A percentile compares a stretch with the other conserved stretches of the same genome.
Conservation (phyloP, 2,329 filamentous ascomycete species). For the Penicillium concentricum region DNA sequence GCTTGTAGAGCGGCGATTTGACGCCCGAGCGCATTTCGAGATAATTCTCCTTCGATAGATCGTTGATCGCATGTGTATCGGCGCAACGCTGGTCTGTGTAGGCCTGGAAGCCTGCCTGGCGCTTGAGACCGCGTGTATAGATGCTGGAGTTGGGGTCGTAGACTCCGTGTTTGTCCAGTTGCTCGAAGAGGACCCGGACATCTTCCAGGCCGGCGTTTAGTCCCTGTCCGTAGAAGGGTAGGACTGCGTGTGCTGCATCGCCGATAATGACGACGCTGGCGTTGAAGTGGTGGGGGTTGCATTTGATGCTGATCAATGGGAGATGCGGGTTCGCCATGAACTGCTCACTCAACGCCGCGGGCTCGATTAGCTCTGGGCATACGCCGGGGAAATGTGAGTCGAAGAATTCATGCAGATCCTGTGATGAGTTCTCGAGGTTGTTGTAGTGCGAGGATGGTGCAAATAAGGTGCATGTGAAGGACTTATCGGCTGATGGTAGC, state of each 20-base stretch:
- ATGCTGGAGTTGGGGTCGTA: conserved; percentile 32
- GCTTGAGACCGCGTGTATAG: conserved; percentile 47
- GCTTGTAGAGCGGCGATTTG: conserved; percentile 69
- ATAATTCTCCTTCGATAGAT: conserved; percentile 88
- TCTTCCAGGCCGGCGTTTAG: conserved; percentile 98
- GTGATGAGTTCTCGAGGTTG: conserved; percentile 62
- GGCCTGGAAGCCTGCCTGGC: conserved; percentile 58
- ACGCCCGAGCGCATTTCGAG: conserved; percentile 90
- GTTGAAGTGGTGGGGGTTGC: conserved; percentile 78
- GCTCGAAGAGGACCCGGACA: conserved; percentile 80
- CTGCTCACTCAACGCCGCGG: conserved; percentile 66
- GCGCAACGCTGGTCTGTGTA: conserved; percentile 73
- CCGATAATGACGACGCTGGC: conserved; percentile 81
- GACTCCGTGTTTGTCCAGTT: conserved; percentile 67
- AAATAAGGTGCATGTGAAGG: conserved; percentile 94
- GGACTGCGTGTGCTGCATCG: conserved; percentile 95
- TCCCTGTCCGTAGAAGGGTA: conserved; percentile 96
- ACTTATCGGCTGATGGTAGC: conserved; percentile 81
- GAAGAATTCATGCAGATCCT: conserved; percentile 80
- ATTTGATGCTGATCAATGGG: conserved; percentile 91
- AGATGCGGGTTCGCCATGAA: conserved; percentile 84
- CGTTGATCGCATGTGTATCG: conserved; percentile 87
- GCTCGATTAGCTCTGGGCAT: conserved; percentile 57
- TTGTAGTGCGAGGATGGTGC: conserved; percentile 70
- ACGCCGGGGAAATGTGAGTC: conserved; percentile 84